phyloP scores from a whole-genome alignment of 345 rosid species.

The Fremontodendron californicum region DNA sequence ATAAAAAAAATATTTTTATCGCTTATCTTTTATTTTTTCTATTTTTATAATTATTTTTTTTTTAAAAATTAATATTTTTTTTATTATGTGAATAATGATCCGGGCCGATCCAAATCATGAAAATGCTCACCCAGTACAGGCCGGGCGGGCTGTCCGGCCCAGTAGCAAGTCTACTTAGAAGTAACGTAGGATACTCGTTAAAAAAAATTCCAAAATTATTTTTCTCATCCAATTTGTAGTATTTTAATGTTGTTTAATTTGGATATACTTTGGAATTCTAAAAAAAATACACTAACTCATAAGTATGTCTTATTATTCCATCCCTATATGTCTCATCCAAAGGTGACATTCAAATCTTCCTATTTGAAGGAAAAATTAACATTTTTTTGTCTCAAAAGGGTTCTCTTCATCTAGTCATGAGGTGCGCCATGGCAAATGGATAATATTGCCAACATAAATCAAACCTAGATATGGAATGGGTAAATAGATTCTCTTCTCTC shows the following conservation, averaged over 20 bases:
- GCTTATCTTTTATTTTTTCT: no score
- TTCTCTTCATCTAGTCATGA: conserved; percentile 12
- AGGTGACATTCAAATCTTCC: conserved; percentile 11
- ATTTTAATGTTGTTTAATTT: neutral
- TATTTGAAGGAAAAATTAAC: neutral
- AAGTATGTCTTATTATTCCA: neutral
- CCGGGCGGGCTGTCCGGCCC: no score
- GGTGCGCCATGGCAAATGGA: neutral
- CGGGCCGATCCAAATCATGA: no score
- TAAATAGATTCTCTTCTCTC: neutral
- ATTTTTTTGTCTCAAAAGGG: neutral
- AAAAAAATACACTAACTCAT: conserved; percentile 2
- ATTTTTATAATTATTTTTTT: no score
- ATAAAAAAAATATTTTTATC: no score
- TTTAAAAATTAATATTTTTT: no score
- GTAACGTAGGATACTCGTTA: neutral
- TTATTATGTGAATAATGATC: no score
- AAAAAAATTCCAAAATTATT: neutral
- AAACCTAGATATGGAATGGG: conserved; percentile 12
- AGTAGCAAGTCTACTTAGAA: no score
- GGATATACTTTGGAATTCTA: neutral
- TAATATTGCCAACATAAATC: conserved; percentile 1
- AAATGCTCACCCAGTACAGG: no score
- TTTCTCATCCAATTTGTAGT: neutral
- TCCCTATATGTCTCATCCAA: neutral